Evolutionary conservation across 2,329 filamentous ascomycete genomes (phyloP).

Genomic region (Colletotrichum chlorophyti): DNA sequence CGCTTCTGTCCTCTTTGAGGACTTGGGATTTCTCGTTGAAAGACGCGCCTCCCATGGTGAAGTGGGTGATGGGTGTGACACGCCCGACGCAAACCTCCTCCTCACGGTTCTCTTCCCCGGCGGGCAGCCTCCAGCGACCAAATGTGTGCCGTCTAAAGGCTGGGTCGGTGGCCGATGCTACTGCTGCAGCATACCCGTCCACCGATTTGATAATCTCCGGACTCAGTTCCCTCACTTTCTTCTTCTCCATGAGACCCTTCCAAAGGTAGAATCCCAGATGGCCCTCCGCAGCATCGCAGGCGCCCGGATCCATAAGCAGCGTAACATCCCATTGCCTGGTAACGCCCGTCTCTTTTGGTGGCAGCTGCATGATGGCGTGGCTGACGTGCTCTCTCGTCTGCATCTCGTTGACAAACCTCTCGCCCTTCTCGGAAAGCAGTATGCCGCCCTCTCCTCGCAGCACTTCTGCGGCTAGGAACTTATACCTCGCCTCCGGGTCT

Average conservation of each 20-base stretch:
- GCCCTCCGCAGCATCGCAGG: constrained; percentile 55
- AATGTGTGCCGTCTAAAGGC: constrained; percentile 56
- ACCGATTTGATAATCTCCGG: constrained; percentile 48
- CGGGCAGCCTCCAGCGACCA: constrained; percentile 59
- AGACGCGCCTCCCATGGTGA: constrained; percentile 70
- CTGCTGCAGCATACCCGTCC: constrained; percentile 55
- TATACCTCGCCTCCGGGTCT: constrained; percentile 52
- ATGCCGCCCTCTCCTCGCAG: constrained; percentile 69
- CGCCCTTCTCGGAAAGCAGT: constrained; percentile 52
- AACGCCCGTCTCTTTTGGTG: constrained; percentile 34
- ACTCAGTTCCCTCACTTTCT: constrained; percentile 57
- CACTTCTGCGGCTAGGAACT: constrained; percentile 70
- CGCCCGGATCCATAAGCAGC: constrained; percentile 65
- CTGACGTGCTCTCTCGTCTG: constrained; percentile 65
- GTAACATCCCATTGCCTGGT: constrained; percentile 64
- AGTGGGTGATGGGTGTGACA: constrained; percentile 70
- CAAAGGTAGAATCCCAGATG: constrained; percentile 69
- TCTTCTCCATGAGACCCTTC: constrained; percentile 66
- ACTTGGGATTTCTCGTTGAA: constrained; percentile 62
- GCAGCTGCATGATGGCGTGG: constrained; percentile 53
- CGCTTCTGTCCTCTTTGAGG: constrained; percentile 44
- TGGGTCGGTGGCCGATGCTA: constrained; percentile 47
- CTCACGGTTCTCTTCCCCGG: constrained; percentile 51
- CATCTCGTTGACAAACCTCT: constrained; percentile 68
- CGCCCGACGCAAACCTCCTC: constrained; percentile 63